These are phyloP conservation scores for Colletotrichum orbiculare DNA, from an alignment of 2,329 filamentous ascomycete species.

Conservation along the genomic window DNA sequence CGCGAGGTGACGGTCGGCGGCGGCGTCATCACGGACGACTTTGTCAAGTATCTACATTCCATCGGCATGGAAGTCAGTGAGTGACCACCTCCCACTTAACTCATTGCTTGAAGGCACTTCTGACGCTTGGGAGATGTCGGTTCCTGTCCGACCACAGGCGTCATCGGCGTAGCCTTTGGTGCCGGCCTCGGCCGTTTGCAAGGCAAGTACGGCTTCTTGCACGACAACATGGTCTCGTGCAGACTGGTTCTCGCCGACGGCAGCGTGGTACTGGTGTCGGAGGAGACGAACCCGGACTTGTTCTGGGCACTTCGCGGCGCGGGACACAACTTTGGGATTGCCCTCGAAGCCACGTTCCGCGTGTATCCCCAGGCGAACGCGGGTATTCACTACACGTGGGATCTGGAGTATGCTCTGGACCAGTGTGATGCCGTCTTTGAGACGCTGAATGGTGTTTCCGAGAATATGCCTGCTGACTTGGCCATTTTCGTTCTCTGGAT, in stretches of 20 bases:
- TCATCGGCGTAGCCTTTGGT: conserved; percentile 45
- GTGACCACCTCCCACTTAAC: neutral
- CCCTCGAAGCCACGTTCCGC: conserved; percentile 56
- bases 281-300: conserved; percentile 48
- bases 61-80: conserved; percentile 32
- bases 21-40: conserved; percentile 25
- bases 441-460: conserved; percentile 47
- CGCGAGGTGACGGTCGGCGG: conserved; percentile 14
- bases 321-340: conserved; percentile 62
- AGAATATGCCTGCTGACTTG: conserved; percentile 42
- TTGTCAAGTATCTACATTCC: conserved; percentile 26
- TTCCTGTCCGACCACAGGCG: conserved; percentile 39
- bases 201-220: conserved; percentile 38
- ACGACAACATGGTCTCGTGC: conserved; percentile 48
- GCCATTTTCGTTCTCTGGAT: conserved; percentile 48
- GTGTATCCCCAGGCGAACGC: conserved; percentile 47
- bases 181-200: conserved; percentile 46
- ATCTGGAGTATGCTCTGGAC: conserved; percentile 40
- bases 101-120: no score
- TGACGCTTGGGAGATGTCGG: conserved; percentile 7
- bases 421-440: conserved; percentile 47
- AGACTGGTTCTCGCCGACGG: conserved; percentile 44
- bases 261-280: conserved; percentile 39
- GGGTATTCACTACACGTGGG: conserved; percentile 40
- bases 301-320: conserved; percentile 63